Percentiles rank a stretch among this genome's conserved stretches.
These are phyloP conservation scores for Neocucurbitaria cava DNA, from an alignment of 2,329 filamentous ascomycete genomes.

Conservation along the genomic window DNA sequence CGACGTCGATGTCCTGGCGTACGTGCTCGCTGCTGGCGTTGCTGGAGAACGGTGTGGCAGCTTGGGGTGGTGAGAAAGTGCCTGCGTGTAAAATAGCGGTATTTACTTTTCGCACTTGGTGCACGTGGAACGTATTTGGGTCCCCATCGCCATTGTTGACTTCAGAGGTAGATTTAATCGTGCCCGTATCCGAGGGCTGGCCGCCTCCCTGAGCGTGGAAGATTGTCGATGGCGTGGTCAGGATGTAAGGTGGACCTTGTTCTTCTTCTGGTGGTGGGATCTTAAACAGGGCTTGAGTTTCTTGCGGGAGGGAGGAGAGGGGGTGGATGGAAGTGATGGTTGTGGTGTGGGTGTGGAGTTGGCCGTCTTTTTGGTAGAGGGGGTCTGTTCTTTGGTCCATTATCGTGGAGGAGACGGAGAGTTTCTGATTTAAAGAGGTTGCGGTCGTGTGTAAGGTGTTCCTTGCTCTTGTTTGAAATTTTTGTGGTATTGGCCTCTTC, in stretches of 20 bases:
- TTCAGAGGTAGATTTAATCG: constrained; percentile 50
- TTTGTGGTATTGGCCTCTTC: neutral
- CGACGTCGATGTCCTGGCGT: constrained; percentile 65
- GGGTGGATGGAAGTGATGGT: constrained; percentile 57
- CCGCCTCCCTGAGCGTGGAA: constrained; percentile 79
- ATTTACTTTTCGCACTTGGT: constrained; percentile 62
- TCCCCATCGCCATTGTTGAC: too few species aligned
- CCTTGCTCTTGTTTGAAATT: neutral
- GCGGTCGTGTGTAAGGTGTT: too few species aligned
- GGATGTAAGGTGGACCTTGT: constrained; percentile 62
- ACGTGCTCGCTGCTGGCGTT: constrained; percentile 51
- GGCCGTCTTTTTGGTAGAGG: constrained; percentile 51
- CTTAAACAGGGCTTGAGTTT: constrained; percentile 66
- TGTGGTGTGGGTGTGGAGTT: constrained; percentile 54
- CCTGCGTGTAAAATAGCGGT: constrained; percentile 72
- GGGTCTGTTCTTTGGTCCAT: constrained; percentile 30
- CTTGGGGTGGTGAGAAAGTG: constrained; percentile 56
- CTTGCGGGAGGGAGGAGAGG: constrained; percentile 58
- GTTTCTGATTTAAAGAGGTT: too few species aligned
- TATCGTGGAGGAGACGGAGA: too few species aligned
- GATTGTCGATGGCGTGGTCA: constrained; percentile 71
- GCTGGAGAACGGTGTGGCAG: neutral
- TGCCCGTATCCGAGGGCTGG: constrained; percentile 72
- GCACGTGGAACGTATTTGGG: constrained; percentile 60
- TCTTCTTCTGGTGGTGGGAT: too few species aligned